These are phyloP conservation scores for Nicotiana undulata DNA, from an alignment of 257 asterid species.

Conservation along the genomic window DNA sequence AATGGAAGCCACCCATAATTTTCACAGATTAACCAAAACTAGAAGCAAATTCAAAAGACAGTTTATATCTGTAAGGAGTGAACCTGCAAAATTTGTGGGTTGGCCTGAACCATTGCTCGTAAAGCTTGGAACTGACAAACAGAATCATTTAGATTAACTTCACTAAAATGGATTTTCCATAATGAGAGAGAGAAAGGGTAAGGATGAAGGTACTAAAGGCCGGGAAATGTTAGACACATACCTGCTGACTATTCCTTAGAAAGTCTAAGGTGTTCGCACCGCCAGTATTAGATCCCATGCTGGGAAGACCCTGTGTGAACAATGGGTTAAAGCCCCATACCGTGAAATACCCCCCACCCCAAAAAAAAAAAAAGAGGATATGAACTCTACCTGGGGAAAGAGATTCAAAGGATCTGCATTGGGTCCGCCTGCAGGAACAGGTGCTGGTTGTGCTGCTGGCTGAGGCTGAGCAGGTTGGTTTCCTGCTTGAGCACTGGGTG, in stretches of 20 bases:
- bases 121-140: constrained; percentile 66
- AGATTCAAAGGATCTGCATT: constrained; percentile 73
- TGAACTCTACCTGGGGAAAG: constrained; percentile 61
- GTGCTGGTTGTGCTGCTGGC: constrained; percentile 44
- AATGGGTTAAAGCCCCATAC: constrained; percentile 3
- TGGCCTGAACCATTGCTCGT: constrained; percentile 82
- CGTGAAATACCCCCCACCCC: not conserved
- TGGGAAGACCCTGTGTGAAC: constrained; percentile 53
- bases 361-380: not conserved
- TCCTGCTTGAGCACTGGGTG: constrained; percentile 30
- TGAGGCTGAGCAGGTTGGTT: constrained; percentile 43
- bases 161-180: not conserved
- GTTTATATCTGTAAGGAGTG: not conserved
- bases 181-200: not conserved
- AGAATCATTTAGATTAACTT: not conserved
- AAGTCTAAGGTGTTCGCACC: constrained; percentile 64
- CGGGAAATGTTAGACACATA: constrained; percentile 4
- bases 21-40: not conserved
- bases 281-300: constrained; percentile 47
- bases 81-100: constrained; percentile 64
- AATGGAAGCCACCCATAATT: not conserved
- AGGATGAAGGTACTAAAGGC: not conserved
- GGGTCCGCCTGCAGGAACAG: constrained; percentile 53
- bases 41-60: not conserved
- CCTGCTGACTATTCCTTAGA: constrained; percentile 77